Evolutionary conservation across 2,329 filamentous ascomycete genomes (phyloP).

Genomic region (Talaromyces marneffei): DNA sequence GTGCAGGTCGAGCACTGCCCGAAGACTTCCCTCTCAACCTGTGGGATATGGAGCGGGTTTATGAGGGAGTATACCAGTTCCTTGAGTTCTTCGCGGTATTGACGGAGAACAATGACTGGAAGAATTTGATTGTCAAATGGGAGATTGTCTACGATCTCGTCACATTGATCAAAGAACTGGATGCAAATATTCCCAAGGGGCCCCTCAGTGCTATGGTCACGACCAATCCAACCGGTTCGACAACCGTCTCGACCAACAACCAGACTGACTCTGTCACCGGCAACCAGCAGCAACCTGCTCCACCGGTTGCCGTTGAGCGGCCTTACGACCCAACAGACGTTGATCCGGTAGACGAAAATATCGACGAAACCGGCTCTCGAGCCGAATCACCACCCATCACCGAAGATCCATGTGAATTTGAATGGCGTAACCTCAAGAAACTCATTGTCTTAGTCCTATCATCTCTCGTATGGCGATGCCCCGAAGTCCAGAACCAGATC

Average conservation of each 20-base stretch:
- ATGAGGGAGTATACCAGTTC: slow-evolving; percentile 90
- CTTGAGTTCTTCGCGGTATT: slow-evolving; percentile 89
- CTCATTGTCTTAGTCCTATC: slow-evolving; percentile 87
- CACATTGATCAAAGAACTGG: slow-evolving; percentile 77
- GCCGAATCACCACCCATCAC: slow-evolving; percentile 46
- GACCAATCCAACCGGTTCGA: slow-evolving; percentile 8
- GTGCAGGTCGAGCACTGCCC: slow-evolving; percentile 65
- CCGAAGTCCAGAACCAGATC: slow-evolving; percentile 80
- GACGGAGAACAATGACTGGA: slow-evolving; percentile 77
- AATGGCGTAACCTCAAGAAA: slow-evolving; percentile 82
- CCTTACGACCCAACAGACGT: slow-evolving; percentile 53
- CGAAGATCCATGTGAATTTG: slow-evolving; percentile 60
- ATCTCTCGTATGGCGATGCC: slow-evolving; percentile 79
- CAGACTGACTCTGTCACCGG: slow-evolving; percentile 20
- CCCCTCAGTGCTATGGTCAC: slow-evolving; percentile 49
- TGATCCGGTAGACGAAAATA: slow-evolving; percentile 36
- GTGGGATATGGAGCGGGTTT: slow-evolving; percentile 97
- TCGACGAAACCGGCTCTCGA: slow-evolving; percentile 33
- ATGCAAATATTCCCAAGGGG: slow-evolving; percentile 80
- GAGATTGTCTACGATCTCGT: slow-evolving; percentile 85
- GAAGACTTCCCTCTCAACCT: slow-evolving; percentile 89
- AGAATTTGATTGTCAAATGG: slow-evolving; percentile 82
- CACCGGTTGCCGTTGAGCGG: slow-evolving; percentile 54
- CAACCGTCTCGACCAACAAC: slow-evolving; percentile 22
- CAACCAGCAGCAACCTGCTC: slow-evolving; percentile 27